Conservation (phyloP, 108 stramenopile genomes). For the Pseudonitzschia pungens region DNA sequence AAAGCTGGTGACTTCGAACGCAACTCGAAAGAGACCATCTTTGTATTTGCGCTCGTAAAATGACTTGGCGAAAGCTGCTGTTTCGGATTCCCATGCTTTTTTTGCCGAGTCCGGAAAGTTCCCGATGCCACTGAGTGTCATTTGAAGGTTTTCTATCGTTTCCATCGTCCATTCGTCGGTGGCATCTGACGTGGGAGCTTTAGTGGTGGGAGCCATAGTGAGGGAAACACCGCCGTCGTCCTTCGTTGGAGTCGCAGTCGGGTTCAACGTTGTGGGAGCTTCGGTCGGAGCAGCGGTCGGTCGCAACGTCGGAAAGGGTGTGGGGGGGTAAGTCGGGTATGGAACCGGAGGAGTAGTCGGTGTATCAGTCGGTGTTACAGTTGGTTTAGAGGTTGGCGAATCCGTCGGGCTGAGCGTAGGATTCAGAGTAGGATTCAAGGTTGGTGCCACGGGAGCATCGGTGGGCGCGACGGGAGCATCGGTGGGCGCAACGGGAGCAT, state of each 20-base stretch:
- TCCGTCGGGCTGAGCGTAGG: not conserved
- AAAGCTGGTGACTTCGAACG: not conserved
- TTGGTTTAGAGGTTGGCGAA: not conserved
- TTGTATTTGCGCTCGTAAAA: not conserved
- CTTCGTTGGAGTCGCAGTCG: not conserved
- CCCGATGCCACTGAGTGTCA: not conserved
- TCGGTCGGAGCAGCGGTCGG: not conserved
- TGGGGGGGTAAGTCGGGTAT: not conserved
- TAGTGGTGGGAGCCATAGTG: not conserved
- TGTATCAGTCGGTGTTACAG: not conserved
- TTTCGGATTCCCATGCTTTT: not conserved
- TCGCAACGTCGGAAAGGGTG: not conserved
- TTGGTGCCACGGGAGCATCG: too few species aligned
- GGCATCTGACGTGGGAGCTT: too few species aligned
- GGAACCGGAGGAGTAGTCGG: not conserved
- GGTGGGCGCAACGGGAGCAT: too few species aligned
- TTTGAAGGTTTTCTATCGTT: not conserved
- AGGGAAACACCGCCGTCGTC: not conserved
- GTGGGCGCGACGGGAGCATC: too few species aligned
- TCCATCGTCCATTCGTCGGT: not conserved
- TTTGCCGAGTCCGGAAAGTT: not conserved
- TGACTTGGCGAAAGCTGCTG: not conserved
- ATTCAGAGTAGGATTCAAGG: not conserved
- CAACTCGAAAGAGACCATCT: not conserved
- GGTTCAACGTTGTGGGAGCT: not conserved